A percentile compares a stretch with the other conserved stretches of the same genome.
phyloP scores from a whole-genome alignment of 176 grass and related monocot genomes.

The Carex myosuroides region DNA sequence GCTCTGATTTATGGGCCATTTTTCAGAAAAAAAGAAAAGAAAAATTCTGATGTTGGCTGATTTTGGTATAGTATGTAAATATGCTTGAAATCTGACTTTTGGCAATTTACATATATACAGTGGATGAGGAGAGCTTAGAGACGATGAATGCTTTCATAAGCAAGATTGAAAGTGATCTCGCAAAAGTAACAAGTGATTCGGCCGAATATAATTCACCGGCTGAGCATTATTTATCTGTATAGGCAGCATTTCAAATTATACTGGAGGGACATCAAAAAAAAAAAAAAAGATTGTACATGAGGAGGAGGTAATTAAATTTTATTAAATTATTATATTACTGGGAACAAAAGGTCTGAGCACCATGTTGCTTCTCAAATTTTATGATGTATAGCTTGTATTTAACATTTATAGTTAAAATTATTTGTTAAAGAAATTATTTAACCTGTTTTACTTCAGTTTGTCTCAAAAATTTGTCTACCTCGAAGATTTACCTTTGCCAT shows the following conservation, averaged over 20 bases:
- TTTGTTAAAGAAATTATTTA: background rate
- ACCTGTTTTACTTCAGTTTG: background rate
- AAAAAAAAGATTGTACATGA: background rate
- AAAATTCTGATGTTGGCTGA: background rate
- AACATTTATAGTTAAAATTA: background rate
- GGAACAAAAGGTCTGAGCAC: background rate
- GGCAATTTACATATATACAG: background rate
- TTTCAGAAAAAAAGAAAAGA: no score
- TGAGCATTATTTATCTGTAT: background rate
- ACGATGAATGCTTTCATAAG: slow-evolving; percentile 25
- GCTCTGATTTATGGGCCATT: background rate
- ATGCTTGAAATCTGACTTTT: background rate
- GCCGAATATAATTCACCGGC: background rate
- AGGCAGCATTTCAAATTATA: slow-evolving; percentile 4
- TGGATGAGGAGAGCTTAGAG: slow-evolving; percentile 34
- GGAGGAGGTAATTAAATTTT: background rate
- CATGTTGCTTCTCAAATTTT: background rate
- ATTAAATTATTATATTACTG: background rate
- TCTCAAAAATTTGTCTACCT: background rate
- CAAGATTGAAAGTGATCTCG: slow-evolving; percentile 34
- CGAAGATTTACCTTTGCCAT: no score
- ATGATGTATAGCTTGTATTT: background rate
- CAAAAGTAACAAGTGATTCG: slow-evolving; percentile 9
- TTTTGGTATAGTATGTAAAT: background rate
- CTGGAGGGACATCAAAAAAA: background rate